Evolutionary conservation across 352 stramenopile species (phyloP).

Genomic region (Globisporangium orthogonon): DNA sequence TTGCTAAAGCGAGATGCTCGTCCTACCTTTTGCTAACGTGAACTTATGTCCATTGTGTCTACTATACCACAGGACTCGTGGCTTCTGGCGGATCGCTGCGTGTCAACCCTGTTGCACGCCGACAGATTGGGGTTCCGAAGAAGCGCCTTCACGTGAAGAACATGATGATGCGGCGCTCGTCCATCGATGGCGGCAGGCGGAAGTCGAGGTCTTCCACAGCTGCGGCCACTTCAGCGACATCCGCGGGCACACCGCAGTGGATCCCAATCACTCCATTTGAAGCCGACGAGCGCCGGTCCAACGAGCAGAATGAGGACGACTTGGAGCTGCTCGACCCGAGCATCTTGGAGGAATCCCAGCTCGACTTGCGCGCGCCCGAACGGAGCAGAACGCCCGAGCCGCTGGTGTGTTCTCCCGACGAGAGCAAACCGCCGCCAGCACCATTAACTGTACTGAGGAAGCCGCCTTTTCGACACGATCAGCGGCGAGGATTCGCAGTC

Average conservation of each 20-base stretch:
- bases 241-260: conserved; percentile 27
- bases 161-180: conserved; percentile 25
- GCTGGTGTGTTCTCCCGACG: conserved; percentile 20
- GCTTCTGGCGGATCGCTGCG: conserved; percentile 52
- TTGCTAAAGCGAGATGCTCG: too few species aligned
- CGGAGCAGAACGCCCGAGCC: conserved; percentile 54
- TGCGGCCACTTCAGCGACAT: neutral
- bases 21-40: too few species aligned
- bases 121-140: conserved; percentile 27
- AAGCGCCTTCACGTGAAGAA: conserved; percentile 40
- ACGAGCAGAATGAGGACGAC: conserved; percentile 23
- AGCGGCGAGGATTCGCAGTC: neutral
- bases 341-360: conserved; percentile 37
- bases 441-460: neutral
- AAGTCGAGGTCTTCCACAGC: conserved; percentile 3
- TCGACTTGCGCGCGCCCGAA: conserved; percentile 47
- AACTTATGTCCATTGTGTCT: neutral
- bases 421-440: neutral
- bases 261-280: conserved; percentile 32
- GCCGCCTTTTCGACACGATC: neutral
- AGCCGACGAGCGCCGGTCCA: conserved; percentile 24
- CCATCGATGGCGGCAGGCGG: conserved; percentile 23
- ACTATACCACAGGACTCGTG: conserved; percentile 25
- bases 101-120: conserved; percentile 27
- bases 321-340: conserved; percentile 42